A percentile compares a stretch with the other conserved stretches of the same genome.
phyloP scores from a whole-genome alignment of 2,329 filamentous ascomycete genomes.

The Amylocarpus encephaloides region DNA sequence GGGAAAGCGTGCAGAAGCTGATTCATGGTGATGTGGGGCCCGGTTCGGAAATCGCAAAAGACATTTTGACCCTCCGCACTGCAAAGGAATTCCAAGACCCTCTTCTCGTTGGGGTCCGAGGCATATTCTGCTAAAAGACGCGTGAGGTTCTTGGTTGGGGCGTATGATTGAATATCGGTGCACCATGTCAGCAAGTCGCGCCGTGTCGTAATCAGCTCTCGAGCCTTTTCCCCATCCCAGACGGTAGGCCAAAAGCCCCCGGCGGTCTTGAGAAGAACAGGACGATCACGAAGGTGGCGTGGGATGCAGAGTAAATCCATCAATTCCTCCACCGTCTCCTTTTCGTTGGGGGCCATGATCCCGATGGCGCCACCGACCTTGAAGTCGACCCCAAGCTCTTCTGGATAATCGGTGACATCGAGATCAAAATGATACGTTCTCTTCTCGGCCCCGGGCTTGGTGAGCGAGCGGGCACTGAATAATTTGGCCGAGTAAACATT shows the following conservation, averaged over 20 bases:
- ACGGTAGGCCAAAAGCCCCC: constrained; percentile 93
- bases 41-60: constrained; percentile 92
- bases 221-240: constrained; percentile 84
- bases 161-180: constrained; percentile 84
- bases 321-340: constrained; percentile 70
- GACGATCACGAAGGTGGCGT: constrained; percentile 76
- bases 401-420: constrained; percentile 90
- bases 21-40: constrained; percentile 74
- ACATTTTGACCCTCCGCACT: constrained; percentile 84
- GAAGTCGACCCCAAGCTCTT: constrained; percentile 81
- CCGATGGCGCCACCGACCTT: constrained; percentile 95
- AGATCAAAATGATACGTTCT: constrained; percentile 96
- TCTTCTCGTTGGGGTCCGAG: constrained; percentile 73
- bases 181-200: constrained; percentile 95
- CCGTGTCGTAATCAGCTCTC: constrained; percentile 83
- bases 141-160: constrained; percentile 81
- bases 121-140: constrained; percentile 83
- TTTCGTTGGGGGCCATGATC: constrained; percentile 80
- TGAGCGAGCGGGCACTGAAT: constrained; percentile 78
- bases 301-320: constrained; percentile 78
- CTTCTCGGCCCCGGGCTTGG: constrained; percentile 85
- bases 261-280: constrained; percentile 69
- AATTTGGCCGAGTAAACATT: constrained; percentile 87
- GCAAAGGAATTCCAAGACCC: constrained; percentile 78
- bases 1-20: constrained; percentile 91